phyloP scores from a whole-genome alignment of 139 green algal species.

The Diplosphaera chodatii region DNA sequence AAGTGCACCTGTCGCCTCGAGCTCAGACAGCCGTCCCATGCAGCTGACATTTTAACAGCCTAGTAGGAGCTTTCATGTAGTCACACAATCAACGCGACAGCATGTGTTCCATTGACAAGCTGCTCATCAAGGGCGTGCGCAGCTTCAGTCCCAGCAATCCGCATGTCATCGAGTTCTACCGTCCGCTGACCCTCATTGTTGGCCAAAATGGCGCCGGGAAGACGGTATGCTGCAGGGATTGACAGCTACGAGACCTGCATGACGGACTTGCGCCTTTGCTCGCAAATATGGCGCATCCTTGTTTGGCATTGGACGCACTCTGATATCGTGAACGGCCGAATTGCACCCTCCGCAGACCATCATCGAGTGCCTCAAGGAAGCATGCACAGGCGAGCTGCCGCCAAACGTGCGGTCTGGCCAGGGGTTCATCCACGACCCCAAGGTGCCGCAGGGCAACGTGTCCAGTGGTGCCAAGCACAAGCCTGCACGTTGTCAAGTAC shows the following conservation, averaged over 20 bases:
- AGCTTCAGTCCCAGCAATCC: slow-evolving; percentile 88
- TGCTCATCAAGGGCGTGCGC: slow-evolving; percentile 95
- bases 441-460: slow-evolving; percentile 38
- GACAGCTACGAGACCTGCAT: too few species aligned
- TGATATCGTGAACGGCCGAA: too few species aligned
- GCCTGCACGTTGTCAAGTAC: too few species aligned
- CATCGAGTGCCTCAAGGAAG: slow-evolving; percentile 97
- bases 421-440: slow-evolving; percentile 91
- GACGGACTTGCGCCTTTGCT: too few species aligned
- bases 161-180: slow-evolving; percentile 87
- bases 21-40: too few species aligned
- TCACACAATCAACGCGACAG: too few species aligned
- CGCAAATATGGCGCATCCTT: too few species aligned
- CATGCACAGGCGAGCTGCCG: slow-evolving; percentile 89
- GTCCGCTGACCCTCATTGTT: slow-evolving; percentile 95
- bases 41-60: too few species aligned
- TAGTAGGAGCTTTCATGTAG: too few species aligned
- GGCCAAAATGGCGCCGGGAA: slow-evolving; percentile 95
- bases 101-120: slow-evolving; percentile 30
- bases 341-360: slow-evolving; percentile 96
- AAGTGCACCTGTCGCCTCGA: too few species aligned
- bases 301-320: too few species aligned
- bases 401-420: slow-evolving; percentile 83
- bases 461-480: too few species aligned
- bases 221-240: slow-evolving; percentile 65